Base-by-base conservation (phyloP, 176 grass and related monocot genomes). In the Raddia guianensis region DNA sequence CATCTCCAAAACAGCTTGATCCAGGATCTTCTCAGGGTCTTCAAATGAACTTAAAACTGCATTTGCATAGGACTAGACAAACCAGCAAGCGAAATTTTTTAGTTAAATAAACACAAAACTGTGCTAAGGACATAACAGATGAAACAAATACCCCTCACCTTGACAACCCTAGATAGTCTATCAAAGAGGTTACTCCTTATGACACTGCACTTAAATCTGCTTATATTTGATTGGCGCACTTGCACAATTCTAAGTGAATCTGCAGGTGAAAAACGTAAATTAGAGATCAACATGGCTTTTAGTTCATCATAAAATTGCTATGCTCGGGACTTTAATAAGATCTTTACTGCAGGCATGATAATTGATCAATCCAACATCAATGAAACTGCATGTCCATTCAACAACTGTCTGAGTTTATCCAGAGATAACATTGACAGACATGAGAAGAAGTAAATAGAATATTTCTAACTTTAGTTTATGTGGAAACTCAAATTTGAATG, bases 11-110 rank as follows among this genome's bases (percentile, higher is more conserved):
- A 99, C 97, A 2, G 97, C 97, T 78, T 99, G 97, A 42, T 99
- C 97, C 69, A 99, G 90, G 52, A 99, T 99, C 89, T 99, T 99
- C 76, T 99, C 97, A 40, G 97, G 97, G 81, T 99, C 97, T 74
- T 99, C 97, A 84, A 99, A 93, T 40, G 97, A 60, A 83, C 82
- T 96, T 75, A 99, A 33, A 65, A 99, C 69, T 34, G 93, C 84
- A 91, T 96, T 99, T 74, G 97, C 89, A 77, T 99, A 99, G 49
- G 97, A 99, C 97, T 99, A 84, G 14, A 86, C 1, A 80, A 72
- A 90, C 13, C 61, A 89, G 27, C 5, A 58, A 49, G 16, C 3
- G 32, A 70, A 89, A 3, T 33, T 27, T 32, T 68, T 81, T 67
- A 62, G 56, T 60, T 83, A 74, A 34, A 70, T 50, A 65, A 55